Evolutionary conservation across 2,329 filamentous ascomycete genomes (phyloP), one percentile per base, ranked within the genome.

Genomic region (Pestalotiopsis sp.): DNA sequence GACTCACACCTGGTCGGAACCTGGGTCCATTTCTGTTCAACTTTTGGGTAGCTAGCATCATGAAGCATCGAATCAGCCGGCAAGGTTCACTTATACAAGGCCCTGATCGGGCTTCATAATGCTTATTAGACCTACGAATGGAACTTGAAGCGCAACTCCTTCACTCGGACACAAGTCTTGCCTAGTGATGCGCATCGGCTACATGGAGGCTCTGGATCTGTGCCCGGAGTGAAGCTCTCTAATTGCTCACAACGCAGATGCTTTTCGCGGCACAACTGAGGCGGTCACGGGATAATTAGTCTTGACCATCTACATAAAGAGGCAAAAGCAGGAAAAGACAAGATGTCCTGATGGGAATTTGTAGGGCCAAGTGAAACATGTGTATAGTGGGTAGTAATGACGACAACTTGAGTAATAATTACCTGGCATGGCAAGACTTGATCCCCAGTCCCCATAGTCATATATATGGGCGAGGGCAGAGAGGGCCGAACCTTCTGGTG

Each of bases 131-230:
- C 64, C 17, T 58, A 66, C 64, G 25, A 39, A 38, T 57, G 52
- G 31, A 66, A 66, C 20, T 66, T 66, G 64, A 66, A 57, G 64
- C 64, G 64, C 13, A 66, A 36, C 31, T 27, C 64, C 52, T 25
- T 56, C 20, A 25, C 25, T 25, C 64, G 64, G 20, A 66, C 17
- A 14, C 64, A 66, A 27, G 31, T 56, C 64, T 66, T 66, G 12
- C 52, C 64, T n/a, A 36, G 38, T 12, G 52, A 27, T 23, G 64
- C 52, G 57, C 64, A 66, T 23, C 64, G 41, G 14, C 17, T 23
- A 13, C 64, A 66, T 2, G 64, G 64, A 58, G 52, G 64, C 13
- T 66, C 49, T 13, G n/a, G 41, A n/a, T 14, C 64, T 25, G 23
- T 45, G 14, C 31, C 64, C 12, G 64, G 25, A n/a, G 23, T 45